Evolutionary conservation across 2,329 filamentous ascomycete species (phyloP), one percentile per base, ranked within the genome.

Genomic region (Chrysosporium queenslandicum): DNA sequence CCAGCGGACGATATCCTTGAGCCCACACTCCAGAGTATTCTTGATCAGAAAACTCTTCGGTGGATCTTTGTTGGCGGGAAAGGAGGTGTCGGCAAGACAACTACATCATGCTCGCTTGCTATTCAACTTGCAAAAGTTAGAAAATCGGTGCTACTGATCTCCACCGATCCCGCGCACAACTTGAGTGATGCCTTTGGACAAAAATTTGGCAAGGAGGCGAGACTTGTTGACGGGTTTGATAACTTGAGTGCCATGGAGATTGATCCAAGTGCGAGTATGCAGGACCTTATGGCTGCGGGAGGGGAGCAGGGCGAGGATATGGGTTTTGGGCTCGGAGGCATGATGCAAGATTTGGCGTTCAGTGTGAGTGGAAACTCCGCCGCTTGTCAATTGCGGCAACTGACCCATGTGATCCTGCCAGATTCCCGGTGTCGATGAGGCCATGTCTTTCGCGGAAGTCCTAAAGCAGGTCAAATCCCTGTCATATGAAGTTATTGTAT

Each of bases 41-140:
- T 98, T 64, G 88, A 94, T 75, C 92, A 98, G 72, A 88, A 89
- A 71, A 85, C 87, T 30, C 83, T 98, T 52, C 87, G 92, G 68
- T 98, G 92, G 92, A 94, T 98, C 72, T 98, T 98, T 65, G 92
- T 98, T 55, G 92, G 92, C 64, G 92, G 92, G 60, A 98, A 98
- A 74, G 92, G 92, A 65, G 92, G 92, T 68, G 92, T 98, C 42
- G 92, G 92, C 69, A 98, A 98, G 77, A 98, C 92, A 25, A 98
- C 92, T n/a, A 98, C 92, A 14, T 97, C 91, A 6, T 98, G 92
- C 74, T 96, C 91, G 8, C 85, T 98, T 59, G 92, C 92, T 58
- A 97, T 98, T 68, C 92, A 98, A 73, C 87, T 98, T 59, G 89
- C 92, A 63, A 89, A 86, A 71, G 88, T 89, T 63, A 88, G 92